These are phyloP conservation scores for Orbilia ellipsospora DNA, from an alignment of 2,329 filamentous ascomycete genomes.

Conservation along the genomic window DNA sequence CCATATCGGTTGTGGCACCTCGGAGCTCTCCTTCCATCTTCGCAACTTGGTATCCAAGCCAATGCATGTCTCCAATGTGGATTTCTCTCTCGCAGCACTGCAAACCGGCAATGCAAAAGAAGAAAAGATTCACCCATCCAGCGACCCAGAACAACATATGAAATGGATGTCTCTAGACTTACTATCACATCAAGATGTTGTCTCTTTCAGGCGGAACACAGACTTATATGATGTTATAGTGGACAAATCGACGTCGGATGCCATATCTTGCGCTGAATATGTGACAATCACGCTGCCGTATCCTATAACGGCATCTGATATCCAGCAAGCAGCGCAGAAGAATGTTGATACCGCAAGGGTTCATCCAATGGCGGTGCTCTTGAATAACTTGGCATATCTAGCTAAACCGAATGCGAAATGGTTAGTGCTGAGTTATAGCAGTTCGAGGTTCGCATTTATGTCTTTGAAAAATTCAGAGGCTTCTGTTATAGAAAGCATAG, in stretches of 20 bases:
- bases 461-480: background rate
- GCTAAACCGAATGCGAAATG: constrained; percentile 13
- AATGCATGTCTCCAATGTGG: constrained; percentile 23
- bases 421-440: constrained; percentile 39
- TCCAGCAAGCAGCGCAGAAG: background rate
- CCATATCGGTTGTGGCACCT: constrained; percentile 50
- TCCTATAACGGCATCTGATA: background rate
- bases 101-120: constrained; percentile 21
- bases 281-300: constrained; percentile 26
- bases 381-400: constrained; percentile 25
- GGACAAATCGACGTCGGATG: constrained; percentile 46
- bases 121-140: background rate
- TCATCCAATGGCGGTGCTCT: constrained; percentile 28
- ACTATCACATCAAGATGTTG: constrained; percentile 14
- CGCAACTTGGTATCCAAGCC: constrained; percentile 4
- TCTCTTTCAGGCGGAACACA: background rate
- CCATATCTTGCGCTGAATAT: constrained; percentile 41
- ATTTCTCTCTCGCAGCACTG: constrained; percentile 25
- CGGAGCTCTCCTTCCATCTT: constrained; percentile 29
- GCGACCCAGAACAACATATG: constrained; percentile 4
- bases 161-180: constrained; percentile 27
- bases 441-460: constrained; percentile 31
- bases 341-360: background rate
- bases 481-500: background rate
- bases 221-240: constrained; percentile 8